Conservation (phyloP, 345 rosid genomes). For the Erysimum cheiranthoides region DNA sequence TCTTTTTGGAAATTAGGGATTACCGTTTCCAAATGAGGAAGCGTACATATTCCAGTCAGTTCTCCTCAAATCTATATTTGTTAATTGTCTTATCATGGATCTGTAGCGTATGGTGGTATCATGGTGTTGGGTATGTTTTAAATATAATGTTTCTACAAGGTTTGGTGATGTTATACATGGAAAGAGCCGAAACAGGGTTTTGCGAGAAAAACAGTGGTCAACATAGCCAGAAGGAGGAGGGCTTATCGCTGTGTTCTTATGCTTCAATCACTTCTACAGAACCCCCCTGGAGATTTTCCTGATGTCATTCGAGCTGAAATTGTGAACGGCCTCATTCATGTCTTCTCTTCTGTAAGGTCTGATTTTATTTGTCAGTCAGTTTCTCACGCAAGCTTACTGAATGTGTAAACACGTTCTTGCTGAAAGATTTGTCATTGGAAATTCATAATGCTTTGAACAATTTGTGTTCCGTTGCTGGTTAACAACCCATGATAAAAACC, state of each 20-base stretch:
- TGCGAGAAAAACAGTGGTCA: constrained; percentile 56
- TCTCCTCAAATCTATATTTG: constrained; percentile 19
- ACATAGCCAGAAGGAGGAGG: constrained; percentile 70
- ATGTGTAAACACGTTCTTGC: constrained; percentile 75
- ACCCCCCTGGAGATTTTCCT: constrained; percentile 86
- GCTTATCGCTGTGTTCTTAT: constrained; percentile 67
- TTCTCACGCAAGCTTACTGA: constrained; percentile 77
- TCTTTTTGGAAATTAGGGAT: constrained; percentile 67
- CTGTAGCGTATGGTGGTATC: constrained; percentile 21
- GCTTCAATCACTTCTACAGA: constrained; percentile 82
- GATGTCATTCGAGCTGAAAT: constrained; percentile 68
- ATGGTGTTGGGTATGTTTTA: constrained; percentile 21
- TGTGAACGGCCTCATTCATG: constrained; percentile 64
- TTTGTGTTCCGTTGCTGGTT: constrained; percentile 74
- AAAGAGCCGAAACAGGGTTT: constrained; percentile 67
- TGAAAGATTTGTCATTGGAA: constrained; percentile 69
- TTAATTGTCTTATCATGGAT: constrained; percentile 24
- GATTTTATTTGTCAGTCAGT: constrained; percentile 23
- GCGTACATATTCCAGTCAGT: constrained; percentile 71
- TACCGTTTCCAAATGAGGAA: constrained; percentile 84
- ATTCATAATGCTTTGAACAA: constrained; percentile 68
- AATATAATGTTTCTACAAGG: constrained; percentile 54
- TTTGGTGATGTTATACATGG: constrained; percentile 68
- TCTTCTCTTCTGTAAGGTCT: constrained; percentile 78
- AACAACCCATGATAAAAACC: constrained; percentile 73